Evolutionary conservation across 768 basidiomycete species (phyloP), one percentile per base, ranked within the genome.

Genomic region (Imleria badia): DNA sequence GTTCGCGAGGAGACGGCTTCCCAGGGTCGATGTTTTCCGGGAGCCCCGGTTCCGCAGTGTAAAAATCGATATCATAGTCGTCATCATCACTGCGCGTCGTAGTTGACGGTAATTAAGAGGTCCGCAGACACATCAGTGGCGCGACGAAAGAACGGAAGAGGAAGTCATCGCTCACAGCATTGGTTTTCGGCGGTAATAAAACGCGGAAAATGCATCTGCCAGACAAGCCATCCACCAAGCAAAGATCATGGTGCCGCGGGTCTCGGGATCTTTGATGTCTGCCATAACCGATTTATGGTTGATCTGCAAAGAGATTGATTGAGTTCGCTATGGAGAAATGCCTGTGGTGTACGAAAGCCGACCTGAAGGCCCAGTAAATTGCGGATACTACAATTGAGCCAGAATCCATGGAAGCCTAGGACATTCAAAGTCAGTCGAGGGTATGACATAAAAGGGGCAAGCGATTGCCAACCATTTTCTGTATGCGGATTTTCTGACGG

Each of bases 211-310:
- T 8, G 91, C 90, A 64, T 97, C 94, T 33, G 82, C 79, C 43
- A 94, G 76, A 70, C 87, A 90, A 9, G 92, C 86, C 83, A 94
- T 89, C 92, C 94, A 95, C 88, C 93, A 94, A 2, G 92, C 87
- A 65, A 92, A 94, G 48, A 90, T 87, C 86, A 93, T 89, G 7
- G 87, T 91, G 23, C 89, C 87, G 48, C 87, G 83, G 46, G 78
- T 83, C 63, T 91, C 90, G 38, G 82, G 78, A 66, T 91, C 88
- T 58, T 82, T 78, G 59, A 91, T 89, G 54, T 78, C 82, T 11
- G 81, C 78, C 75, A 89, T 84, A 35, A 86, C 86, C 5, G 88
- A 83, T 69, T 89, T 91, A 64, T 91, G 88, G 71, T 91, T 92
- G 68, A 92, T 89, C 89, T 91, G 63, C 42, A 47, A 41, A 10